Evolutionary conservation across 768 basidiomycete species (phyloP).

Genomic region (Kondoa malvinella): DNA sequence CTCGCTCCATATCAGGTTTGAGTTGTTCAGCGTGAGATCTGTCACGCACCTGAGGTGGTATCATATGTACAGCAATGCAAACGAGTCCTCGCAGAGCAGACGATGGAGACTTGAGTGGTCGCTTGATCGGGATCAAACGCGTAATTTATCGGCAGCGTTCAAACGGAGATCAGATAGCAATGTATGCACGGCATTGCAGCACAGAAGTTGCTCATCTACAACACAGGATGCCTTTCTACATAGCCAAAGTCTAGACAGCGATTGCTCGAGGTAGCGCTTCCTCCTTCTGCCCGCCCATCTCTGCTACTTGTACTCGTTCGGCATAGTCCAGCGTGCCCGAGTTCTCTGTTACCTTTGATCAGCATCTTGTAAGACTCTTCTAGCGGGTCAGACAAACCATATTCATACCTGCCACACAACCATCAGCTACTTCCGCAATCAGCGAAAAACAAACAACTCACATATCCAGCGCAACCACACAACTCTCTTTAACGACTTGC

Average conservation of each 20-base stretch:
- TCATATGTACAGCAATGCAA: too few species aligned
- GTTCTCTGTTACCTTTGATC: background rate
- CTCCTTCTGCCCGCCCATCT: background rate
- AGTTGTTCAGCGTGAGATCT: too few species aligned
- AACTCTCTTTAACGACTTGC: constrained; percentile 77
- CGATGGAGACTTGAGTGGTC: too few species aligned
- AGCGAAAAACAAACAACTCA: too few species aligned
- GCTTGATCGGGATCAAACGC: background rate
- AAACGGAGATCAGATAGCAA: too few species aligned
- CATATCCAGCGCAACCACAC: constrained; percentile 68
- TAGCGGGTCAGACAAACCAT: background rate
- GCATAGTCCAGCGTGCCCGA: background rate
- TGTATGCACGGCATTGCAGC: too few species aligned
- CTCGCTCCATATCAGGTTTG: background rate
- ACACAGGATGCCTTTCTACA: too few species aligned
- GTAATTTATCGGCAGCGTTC: background rate
- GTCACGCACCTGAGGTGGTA: background rate
- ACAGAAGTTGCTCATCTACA: too few species aligned
- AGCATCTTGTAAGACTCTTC: background rate
- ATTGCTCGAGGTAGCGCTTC: background rate
- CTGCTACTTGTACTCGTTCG: background rate
- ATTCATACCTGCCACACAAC: too few species aligned
- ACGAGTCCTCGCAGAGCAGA: too few species aligned
- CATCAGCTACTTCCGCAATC: too few species aligned
- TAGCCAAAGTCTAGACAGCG: too few species aligned